phyloP scores from a whole-genome alignment of 2,329 filamentous ascomycete species.

The Didymella segeticola region DNA sequence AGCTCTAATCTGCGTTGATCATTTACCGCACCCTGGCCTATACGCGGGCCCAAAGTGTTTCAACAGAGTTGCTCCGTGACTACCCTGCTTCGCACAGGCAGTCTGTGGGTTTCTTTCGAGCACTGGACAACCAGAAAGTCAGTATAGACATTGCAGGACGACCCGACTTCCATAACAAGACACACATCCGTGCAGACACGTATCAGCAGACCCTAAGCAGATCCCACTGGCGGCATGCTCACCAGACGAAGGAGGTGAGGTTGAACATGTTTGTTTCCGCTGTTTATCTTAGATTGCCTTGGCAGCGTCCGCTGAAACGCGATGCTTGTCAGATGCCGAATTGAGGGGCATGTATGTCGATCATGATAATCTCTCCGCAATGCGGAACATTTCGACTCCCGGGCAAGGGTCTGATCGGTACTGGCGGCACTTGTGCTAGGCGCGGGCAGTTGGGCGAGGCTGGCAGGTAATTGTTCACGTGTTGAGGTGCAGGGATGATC shows the following conservation, averaged over 20 bases:
- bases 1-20: neutral
- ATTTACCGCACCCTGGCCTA: no score
- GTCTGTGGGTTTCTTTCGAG: no score
- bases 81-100: no score
- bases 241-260: neutral
- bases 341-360: neutral
- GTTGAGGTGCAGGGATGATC: neutral
- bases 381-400: neutral
- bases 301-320: constrained; percentile 9
- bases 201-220: neutral
- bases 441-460: neutral
- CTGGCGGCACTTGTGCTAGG: neutral
- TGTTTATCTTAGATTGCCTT: constrained; percentile 15
- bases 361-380: neutral
- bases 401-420: neutral
- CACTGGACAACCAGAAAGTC: no score
- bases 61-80: no score
- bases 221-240: neutral
- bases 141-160: constrained; percentile 6
- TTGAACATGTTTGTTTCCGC: neutral
- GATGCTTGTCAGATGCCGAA: constrained; percentile 2
- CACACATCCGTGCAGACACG: neutral
- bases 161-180: constrained; percentile 1
- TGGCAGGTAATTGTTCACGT: neutral
- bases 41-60: no score